These are phyloP conservation scores for Kodamaea derodonti DNA, from an alignment of 1,139 yeast species.

Conservation along the genomic window DNA sequence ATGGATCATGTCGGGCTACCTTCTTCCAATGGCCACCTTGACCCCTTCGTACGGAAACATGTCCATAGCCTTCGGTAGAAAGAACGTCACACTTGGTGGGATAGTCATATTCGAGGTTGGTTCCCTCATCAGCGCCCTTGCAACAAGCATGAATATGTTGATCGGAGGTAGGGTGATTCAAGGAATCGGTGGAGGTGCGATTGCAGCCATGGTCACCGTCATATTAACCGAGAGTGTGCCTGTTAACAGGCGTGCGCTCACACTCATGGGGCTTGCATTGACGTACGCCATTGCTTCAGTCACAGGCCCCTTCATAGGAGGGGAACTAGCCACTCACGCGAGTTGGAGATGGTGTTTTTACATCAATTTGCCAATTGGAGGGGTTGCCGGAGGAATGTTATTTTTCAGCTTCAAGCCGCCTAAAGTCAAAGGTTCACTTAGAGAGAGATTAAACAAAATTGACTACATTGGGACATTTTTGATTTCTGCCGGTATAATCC, in stretches of 20 bases:
- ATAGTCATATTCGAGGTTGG: slow-evolving; percentile 18
- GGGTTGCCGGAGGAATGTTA: slow-evolving; percentile 15
- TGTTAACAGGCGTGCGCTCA: slow-evolving; percentile 14
- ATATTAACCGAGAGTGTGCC: slow-evolving; percentile 19
- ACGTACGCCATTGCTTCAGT: slow-evolving; percentile 19
- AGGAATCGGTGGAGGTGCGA: slow-evolving; percentile 22
- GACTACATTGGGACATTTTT: slow-evolving; percentile 49
- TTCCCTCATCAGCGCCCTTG: slow-evolving; percentile 15
- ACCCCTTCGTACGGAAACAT: slow-evolving; percentile 20
- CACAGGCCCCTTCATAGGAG: slow-evolving; percentile 24
- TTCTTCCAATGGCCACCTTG: slow-evolving; percentile 19
- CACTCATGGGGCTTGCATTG: slow-evolving; percentile 17
- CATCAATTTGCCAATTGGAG: slow-evolving; percentile 24
- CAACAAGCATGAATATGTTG: slow-evolving; percentile 18
- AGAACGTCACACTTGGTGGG: slow-evolving; percentile 14
- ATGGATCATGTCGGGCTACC: slow-evolving; percentile 19
- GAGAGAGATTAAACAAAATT: slow-evolving; percentile 36
- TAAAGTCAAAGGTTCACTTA: slow-evolving; percentile 35
- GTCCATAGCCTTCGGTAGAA: slow-evolving; percentile 20
- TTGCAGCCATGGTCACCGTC: slow-evolving; percentile 16
- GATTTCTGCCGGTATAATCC: slow-evolving; percentile 37
- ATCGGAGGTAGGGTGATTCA: slow-evolving; percentile 20
- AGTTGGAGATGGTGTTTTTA: slow-evolving; percentile 27
- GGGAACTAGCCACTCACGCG: slow-evolving; percentile 25
- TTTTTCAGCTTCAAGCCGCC: slow-evolving; percentile 52